Evolutionary conservation across 768 basidiomycete genomes (phyloP).

Genomic region (Termitomyces heimii): DNA sequence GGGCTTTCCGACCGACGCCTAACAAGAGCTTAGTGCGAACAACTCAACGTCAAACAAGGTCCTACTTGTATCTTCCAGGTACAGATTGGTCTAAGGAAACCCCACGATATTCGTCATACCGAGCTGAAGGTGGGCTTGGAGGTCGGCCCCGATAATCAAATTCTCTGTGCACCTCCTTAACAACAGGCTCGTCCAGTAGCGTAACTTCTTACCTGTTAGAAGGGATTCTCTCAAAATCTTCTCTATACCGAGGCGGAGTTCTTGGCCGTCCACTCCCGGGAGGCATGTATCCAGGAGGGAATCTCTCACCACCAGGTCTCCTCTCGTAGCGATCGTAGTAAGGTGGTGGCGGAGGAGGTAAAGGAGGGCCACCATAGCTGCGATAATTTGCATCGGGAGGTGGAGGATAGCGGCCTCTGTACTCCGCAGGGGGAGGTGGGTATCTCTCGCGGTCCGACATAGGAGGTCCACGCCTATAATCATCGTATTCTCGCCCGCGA

Average conservation of each 20-base stretch:
- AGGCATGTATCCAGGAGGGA: constrained; percentile 35
- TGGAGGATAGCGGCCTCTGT: constrained; percentile 53
- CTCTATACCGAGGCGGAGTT: constrained; percentile 52
- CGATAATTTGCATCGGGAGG: constrained; percentile 49
- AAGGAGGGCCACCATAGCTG: constrained; percentile 44
- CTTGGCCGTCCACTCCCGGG: constrained; percentile 51
- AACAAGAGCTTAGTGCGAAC: neutral
- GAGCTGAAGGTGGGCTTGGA: constrained; percentile 44
- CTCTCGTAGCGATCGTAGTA: constrained; percentile 61
- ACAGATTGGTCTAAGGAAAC: constrained; percentile 35
- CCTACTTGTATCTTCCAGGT: constrained; percentile 42
- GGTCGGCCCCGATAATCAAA: constrained; percentile 54
- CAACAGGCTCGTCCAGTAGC: neutral
- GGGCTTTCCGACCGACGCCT: constrained; percentile 77
- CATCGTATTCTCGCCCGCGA: constrained; percentile 66
- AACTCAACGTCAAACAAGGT: constrained; percentile 1
- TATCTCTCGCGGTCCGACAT: constrained; percentile 47
- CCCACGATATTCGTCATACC: constrained; percentile 49
- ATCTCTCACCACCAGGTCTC: constrained; percentile 47
- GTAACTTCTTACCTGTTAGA: constrained; percentile 42
- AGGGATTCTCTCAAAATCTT: constrained; percentile 57
- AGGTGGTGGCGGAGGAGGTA: constrained; percentile 39
- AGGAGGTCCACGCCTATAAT: constrained; percentile 49
- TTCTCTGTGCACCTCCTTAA: constrained; percentile 33
- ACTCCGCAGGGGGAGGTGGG: constrained; percentile 42